These are phyloP conservation scores for Yamadazyma olivae DNA, from an alignment of 805 yeast genomes.

Conservation along the genomic window DNA sequence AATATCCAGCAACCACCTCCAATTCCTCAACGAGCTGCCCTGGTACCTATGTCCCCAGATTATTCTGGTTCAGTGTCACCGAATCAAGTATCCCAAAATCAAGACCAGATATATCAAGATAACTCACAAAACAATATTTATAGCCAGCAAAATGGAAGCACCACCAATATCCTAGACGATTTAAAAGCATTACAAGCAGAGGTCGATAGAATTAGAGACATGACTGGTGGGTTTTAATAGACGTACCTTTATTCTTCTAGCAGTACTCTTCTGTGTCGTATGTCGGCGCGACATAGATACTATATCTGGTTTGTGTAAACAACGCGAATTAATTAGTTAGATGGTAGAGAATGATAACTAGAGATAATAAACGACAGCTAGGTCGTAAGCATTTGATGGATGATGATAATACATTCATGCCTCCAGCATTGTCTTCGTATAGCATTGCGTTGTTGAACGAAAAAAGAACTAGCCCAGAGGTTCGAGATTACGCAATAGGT, in stretches of 20 bases:
- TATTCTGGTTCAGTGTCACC: no score
- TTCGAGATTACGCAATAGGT: no score
- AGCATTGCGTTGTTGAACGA: slow-evolving; percentile 48
- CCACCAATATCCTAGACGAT: slow-evolving; percentile 59
- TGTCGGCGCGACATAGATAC: background rate
- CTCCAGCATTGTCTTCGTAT: slow-evolving; percentile 60
- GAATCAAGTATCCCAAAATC: background rate
- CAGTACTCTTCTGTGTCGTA: background rate
- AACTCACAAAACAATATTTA: slow-evolving; percentile 2
- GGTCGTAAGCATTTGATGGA: slow-evolving; percentile 18
- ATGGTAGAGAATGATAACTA: background rate
- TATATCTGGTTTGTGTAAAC: background rate
- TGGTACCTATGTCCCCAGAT: no score
- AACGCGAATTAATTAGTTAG: no score
- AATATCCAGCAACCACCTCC: background rate
- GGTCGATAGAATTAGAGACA: slow-evolving; percentile 53
- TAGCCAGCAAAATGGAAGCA: slow-evolving; percentile 22
- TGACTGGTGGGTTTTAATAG: slow-evolving; percentile 42
- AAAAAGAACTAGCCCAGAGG: background rate
- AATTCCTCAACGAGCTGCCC: no score
- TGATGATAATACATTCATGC: slow-evolving; percentile 52
- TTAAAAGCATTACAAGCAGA: slow-evolving; percentile 66
- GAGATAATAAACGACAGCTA: background rate
- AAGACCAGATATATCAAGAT: background rate
- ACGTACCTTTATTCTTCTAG: background rate